Conservation (phyloP, 371 early-diverging fungal species). For the Circinella umbellata region DNA sequence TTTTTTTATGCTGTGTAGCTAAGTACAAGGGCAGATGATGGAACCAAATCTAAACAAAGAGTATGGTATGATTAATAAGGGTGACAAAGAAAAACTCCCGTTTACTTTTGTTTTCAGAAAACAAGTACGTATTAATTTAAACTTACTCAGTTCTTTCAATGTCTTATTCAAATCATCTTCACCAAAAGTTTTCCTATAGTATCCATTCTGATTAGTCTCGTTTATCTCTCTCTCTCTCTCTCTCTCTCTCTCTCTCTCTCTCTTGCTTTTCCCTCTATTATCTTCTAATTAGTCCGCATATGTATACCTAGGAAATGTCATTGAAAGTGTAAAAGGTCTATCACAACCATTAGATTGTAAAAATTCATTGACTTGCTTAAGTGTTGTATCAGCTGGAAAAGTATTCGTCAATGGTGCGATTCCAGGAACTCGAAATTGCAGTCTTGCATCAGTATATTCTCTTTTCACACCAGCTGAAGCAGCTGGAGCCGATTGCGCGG, state of each 20-base stretch:
- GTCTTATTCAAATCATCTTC: constrained; percentile 42
- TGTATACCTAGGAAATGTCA: constrained; percentile 74
- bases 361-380: constrained; percentile 68
- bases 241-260: not conserved
- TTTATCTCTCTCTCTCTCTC: too few species aligned
- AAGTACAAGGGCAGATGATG: constrained; percentile 45
- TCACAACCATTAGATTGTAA: constrained; percentile 61
- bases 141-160: constrained; percentile 58
- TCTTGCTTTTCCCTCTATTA: not conserved
- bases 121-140: not conserved
- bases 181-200: constrained; percentile 43
- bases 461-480: constrained; percentile 34
- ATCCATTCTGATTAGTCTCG: too few species aligned
- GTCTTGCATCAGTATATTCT: constrained; percentile 72
- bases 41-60: constrained; percentile 36
- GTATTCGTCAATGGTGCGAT: constrained; percentile 65
- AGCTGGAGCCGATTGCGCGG: constrained; percentile 22
- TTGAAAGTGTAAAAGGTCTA: constrained; percentile 67
- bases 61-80: not conserved
- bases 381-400: constrained; percentile 73
- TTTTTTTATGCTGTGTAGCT: constrained; percentile 14
- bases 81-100: not conserved
- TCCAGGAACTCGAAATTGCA: constrained; percentile 70
- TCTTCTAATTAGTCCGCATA: not conserved
- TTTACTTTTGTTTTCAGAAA: not conserved